These are phyloP conservation scores for Aspergillus coremiiformis DNA, from an alignment of 495 filamentous ascomycete species.

Conservation along the genomic window DNA sequence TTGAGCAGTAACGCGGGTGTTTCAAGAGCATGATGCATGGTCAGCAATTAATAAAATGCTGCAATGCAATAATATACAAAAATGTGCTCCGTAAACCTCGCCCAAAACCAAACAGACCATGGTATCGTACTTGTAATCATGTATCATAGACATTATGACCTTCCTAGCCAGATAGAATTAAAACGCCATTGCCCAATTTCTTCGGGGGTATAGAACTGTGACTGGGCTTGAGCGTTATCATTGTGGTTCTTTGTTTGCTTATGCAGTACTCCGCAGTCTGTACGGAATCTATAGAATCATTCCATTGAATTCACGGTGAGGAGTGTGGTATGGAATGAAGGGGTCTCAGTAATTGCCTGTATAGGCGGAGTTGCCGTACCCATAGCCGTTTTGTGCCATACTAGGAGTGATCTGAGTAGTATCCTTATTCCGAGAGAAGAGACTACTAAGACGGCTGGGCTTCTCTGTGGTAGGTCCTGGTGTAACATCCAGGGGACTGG, in stretches of 20 bases:
- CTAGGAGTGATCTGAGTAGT: neutral
- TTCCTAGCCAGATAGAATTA: neutral
- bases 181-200: neutral
- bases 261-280: too few relatives aligned
- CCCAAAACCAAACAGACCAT: conserved; percentile 14
- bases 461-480: conserved; percentile 23
- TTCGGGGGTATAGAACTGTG: neutral
- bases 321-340: neutral
- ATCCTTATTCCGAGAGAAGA: conserved; percentile 22
- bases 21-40: too few relatives aligned
- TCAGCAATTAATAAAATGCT: too few relatives aligned
- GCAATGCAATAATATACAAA: neutral
- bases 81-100: conserved; percentile 7
- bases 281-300: neutral
- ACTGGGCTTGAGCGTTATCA: neutral
- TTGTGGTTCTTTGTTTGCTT: neutral
- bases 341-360: conserved; percentile 27
- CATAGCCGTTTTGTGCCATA: conserved; percentile 20
- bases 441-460: conserved; percentile 6
- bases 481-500: conserved; percentile 35
- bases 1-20: too few relatives aligned
- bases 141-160: conserved; percentile 15
- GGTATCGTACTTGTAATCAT: conserved; percentile 24
- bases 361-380: conserved; percentile 35
- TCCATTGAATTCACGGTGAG: neutral